These are phyloP conservation scores for Spongospora subterranea DNA, from an alignment of 208 protist species.

Conservation along the genomic window DNA sequence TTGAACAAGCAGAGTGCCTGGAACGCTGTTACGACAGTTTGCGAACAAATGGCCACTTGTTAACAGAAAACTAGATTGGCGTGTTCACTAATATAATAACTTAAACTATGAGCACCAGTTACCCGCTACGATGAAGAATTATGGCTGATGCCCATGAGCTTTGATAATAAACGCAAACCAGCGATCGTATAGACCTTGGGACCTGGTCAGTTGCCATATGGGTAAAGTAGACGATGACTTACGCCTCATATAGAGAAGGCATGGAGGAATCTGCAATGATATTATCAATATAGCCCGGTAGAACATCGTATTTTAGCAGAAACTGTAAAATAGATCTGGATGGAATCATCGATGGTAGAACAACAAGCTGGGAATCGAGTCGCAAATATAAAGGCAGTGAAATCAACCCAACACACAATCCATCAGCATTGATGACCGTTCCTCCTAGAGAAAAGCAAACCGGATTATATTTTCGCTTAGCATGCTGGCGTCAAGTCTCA, in stretches of 20 bases:
- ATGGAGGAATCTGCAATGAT: too few species aligned
- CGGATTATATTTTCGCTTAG: too few species aligned
- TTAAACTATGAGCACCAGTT: background rate
- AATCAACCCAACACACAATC: background rate
- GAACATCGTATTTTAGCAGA: too few species aligned
- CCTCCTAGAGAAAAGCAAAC: background rate
- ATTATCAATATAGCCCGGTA: too few species aligned
- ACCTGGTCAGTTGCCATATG: background rate
- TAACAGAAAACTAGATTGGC: too few species aligned
- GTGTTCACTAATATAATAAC: background rate
- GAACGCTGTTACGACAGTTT: too few species aligned
- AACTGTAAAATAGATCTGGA: too few species aligned
- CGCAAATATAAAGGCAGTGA: background rate
- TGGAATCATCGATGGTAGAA: too few species aligned
- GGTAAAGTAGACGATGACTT: background rate
- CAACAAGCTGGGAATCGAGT: too few species aligned
- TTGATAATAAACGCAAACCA: background rate
- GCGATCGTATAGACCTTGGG: background rate
- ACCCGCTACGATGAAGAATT: background rate
- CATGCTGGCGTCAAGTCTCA: too few species aligned
- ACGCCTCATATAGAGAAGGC: background rate
- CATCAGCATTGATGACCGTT: background rate
- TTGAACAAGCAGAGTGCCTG: too few species aligned
- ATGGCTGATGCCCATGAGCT: background rate
- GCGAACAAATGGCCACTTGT: too few species aligned